Evolutionary conservation across 2,329 filamentous ascomycete genomes (phyloP).

Genomic region (Trichophaea hybrida): DNA sequence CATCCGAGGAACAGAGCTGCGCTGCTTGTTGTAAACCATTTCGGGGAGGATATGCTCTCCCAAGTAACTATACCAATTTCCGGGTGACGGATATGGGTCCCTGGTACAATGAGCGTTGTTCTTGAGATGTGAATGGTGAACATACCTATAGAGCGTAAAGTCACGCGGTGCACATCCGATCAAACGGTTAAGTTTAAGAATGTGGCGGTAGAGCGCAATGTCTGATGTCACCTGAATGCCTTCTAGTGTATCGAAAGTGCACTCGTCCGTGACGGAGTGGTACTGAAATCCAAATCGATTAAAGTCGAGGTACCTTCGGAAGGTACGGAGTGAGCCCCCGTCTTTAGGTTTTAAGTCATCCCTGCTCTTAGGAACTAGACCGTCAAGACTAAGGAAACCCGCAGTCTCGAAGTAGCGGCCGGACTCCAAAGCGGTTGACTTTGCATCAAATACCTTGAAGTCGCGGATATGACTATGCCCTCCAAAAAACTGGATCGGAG

Average conservation of each 20-base stretch:
- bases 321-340: conserved; percentile 38
- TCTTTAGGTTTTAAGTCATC: conserved; percentile 33
- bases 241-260: conserved; percentile 38
- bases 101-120: conserved; percentile 33
- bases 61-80: conserved; percentile 73
- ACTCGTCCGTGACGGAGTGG: conserved; percentile 41
- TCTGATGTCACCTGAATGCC: conserved; percentile 37
- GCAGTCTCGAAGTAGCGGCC: conserved; percentile 55
- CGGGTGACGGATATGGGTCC: conserved; percentile 53
- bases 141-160: conserved; percentile 37
- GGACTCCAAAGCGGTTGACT: conserved; percentile 47
- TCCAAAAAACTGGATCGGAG: conserved; percentile 51
- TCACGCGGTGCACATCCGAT: conserved; percentile 47
- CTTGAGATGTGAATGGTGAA: neutral
- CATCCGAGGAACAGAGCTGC: conserved; percentile 49
- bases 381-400: conserved; percentile 51
- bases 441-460: conserved; percentile 48
- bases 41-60: conserved; percentile 59
- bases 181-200: conserved; percentile 42
- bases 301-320: conserved; percentile 53
- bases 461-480: conserved; percentile 52
- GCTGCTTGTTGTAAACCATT: conserved; percentile 43
- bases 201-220: conserved; percentile 39
- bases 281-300: conserved; percentile 52
- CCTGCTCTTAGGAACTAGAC: conserved; percentile 39